Base-by-base conservation (phyloP, 345 rosid genomes). In the Arabis hirsuta region DNA sequence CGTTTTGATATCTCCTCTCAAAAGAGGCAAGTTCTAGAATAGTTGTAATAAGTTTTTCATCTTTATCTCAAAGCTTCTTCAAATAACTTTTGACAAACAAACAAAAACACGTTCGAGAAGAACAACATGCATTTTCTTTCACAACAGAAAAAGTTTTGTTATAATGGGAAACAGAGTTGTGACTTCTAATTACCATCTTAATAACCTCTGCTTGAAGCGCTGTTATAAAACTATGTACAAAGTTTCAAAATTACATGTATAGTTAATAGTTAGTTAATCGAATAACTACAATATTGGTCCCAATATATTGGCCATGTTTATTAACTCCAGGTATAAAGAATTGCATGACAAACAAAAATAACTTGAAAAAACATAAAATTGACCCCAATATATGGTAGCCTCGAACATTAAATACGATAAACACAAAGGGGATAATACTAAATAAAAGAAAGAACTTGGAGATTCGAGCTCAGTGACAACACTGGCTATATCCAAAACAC, bases 401-500 rank as follows among this genome's bases (percentile, higher is more conserved):
- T 61, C 12, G 7, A 26, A 68, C 69, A 62, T 69, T 61, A 36
- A 62, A 54, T 75, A 62, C 39, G 62, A 59, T 52, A 31, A 60
- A 32, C 31, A 16, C 55, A n/a, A 26, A 67, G 58, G 10, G 12
- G 69, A 75, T 75, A 75, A 68, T 32, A 7, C 39, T 36, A 36
- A 36, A 50, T 57, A 29, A 31, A 66, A 67, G 4, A 52, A 68
- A 12, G 50, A 52, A 46, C 70, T 45, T 69, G 50, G 38, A 68
- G 57, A 75, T 75, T 68, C 79, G 79, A 75, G 69, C 43, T 45
- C 53, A 12, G 3, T 38, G 79, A 76, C 74, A 69, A 69, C 58
- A 69, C 57, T 68, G 69, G 69, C 39, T 75, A 75, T 75, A 61
- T 69, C 66, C 59, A 69, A 34, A 34, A 69, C 66, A 63, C 80